phyloP scores from a whole-genome alignment of 2,329 filamentous ascomycete species.

The Penicillium paneum region DNA sequence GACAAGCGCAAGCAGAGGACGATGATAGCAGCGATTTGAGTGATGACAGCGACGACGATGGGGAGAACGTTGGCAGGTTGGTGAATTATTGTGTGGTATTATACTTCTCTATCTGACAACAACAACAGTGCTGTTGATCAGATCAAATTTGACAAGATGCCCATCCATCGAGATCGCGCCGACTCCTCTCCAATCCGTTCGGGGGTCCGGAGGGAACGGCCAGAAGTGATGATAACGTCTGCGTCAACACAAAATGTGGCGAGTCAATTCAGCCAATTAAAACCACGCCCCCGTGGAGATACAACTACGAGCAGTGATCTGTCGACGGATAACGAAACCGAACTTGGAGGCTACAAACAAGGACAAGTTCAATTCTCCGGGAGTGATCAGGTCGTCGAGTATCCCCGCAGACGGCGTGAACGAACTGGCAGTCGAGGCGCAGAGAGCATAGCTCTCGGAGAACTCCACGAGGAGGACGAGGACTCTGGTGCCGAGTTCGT shows the following conservation, averaged over 20 bases:
- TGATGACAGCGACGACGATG: conserved; percentile 64
- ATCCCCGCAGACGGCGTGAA: conserved; percentile 27
- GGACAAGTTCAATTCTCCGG: conserved; percentile 51
- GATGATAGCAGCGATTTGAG: conserved; percentile 66
- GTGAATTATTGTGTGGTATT: conserved; percentile 5
- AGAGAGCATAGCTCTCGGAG: conserved; percentile 31
- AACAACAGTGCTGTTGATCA: conserved; percentile 69
- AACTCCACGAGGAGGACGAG: conserved; percentile 42
- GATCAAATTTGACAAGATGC: conserved; percentile 96
- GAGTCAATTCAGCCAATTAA: conserved; percentile 52
- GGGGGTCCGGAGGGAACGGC: conserved; percentile 43
- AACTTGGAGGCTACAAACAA: conserved; percentile 52
- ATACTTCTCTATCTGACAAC: conserved; percentile 18
- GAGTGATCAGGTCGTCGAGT: conserved; percentile 37
- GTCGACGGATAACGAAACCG: conserved; percentile 63
- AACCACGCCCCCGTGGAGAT: conserved; percentile 57
- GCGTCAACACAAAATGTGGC: conserved; percentile 51
- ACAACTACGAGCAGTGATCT: conserved; percentile 65
- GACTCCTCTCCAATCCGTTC: conserved; percentile 80
- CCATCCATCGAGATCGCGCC: conserved; percentile 70
- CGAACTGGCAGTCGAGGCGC: conserved; percentile 28
- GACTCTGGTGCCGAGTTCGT: conserved; percentile 49
- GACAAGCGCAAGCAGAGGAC: conserved; percentile 56
- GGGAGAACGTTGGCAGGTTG: conserved; percentile 43
- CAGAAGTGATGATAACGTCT: conserved; percentile 54